phyloP scores from a whole-genome alignment of 345 rosid genomes.

The Aquilaria sinensis region DNA sequence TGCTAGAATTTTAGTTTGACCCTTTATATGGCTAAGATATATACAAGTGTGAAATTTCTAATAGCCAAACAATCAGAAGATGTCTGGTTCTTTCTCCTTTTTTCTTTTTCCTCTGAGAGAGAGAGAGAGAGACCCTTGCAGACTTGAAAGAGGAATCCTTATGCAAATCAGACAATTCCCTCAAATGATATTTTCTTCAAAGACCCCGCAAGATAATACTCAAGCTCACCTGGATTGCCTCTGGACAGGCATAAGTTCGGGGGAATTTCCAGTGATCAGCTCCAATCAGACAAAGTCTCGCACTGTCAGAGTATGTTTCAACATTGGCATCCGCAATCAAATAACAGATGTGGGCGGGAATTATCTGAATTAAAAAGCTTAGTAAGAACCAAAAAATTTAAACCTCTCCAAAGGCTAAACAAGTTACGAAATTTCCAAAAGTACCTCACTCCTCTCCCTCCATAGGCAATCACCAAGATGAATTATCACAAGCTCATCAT shows the following conservation, averaged over 20 bases:
- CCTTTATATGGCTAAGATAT: too few species aligned
- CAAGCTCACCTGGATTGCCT: slow-evolving; percentile 61
- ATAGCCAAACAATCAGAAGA: too few species aligned
- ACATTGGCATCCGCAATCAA: slow-evolving; percentile 63
- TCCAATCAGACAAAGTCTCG: slow-evolving; percentile 73
- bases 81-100: background rate
- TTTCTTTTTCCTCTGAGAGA: too few species aligned
- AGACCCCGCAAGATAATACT: too few species aligned
- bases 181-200: too few species aligned
- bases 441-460: slow-evolving; percentile 89
- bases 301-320: slow-evolving; percentile 61
- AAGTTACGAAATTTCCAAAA: slow-evolving; percentile 5
- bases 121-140: background rate
- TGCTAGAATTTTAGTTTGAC: too few species aligned
- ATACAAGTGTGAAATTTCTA: too few species aligned
- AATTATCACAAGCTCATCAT: slow-evolving; percentile 89
- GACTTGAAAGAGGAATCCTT: too few species aligned
- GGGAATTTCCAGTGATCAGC: slow-evolving; percentile 78
- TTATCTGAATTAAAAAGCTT: slow-evolving; percentile 33
- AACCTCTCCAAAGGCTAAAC: slow-evolving; percentile 2
- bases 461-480: slow-evolving; percentile 62
- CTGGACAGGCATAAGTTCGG: slow-evolving; percentile 63
- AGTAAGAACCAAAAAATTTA: slow-evolving; percentile 4
- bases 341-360: slow-evolving; percentile 74
- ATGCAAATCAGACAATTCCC: too few species aligned